phyloP scores from a whole-genome alignment of 371 early-diverging fungal genomes.

The Gilbertella persicaria region DNA sequence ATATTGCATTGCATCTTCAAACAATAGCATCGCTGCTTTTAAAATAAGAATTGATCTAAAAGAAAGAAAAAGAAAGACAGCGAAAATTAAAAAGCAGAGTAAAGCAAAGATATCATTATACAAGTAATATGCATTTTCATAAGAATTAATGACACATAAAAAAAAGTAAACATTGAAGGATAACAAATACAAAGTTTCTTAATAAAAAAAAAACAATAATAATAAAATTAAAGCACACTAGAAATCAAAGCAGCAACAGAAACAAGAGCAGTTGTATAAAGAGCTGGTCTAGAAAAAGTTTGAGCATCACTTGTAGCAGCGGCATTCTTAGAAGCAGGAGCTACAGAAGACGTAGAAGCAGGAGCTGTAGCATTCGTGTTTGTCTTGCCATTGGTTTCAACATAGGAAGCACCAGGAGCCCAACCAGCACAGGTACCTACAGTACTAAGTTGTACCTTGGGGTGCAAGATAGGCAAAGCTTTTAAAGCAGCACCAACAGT shows the following conservation, averaged over 20 bases:
- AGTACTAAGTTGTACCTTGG: constrained; percentile 39
- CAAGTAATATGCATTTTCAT: too few relatives aligned
- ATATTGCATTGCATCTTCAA: too few relatives aligned
- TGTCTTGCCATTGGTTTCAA: constrained; percentile 20
- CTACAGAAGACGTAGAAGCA: constrained; percentile 21
- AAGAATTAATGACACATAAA: too few relatives aligned
- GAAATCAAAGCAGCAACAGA: constrained; percentile 5
- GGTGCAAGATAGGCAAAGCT: constrained; percentile 50
- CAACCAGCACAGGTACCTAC: constrained; percentile 43
- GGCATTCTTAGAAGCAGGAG: constrained; percentile 10
- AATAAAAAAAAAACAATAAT: background rate
- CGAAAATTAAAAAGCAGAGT: too few relatives aligned
- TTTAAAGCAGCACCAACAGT: constrained; percentile 65
- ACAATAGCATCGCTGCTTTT: too few relatives aligned
- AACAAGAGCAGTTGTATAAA: constrained; percentile 3
- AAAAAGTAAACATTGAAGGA: background rate
- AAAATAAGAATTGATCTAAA: too few relatives aligned
- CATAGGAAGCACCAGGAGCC: constrained; percentile 30
- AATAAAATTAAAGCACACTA: background rate
- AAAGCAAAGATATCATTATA: too few relatives aligned
- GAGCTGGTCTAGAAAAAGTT: background rate
- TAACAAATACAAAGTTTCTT: too few relatives aligned
- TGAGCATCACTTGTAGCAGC: constrained; percentile 1
- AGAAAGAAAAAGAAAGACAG: too few relatives aligned
- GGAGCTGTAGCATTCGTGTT: constrained; percentile 10